Evolutionary conservation across 2,329 filamentous ascomycete genomes (phyloP), one percentile per base, ranked within the genome.

Genomic region (Corynespora cassiicola): DNA sequence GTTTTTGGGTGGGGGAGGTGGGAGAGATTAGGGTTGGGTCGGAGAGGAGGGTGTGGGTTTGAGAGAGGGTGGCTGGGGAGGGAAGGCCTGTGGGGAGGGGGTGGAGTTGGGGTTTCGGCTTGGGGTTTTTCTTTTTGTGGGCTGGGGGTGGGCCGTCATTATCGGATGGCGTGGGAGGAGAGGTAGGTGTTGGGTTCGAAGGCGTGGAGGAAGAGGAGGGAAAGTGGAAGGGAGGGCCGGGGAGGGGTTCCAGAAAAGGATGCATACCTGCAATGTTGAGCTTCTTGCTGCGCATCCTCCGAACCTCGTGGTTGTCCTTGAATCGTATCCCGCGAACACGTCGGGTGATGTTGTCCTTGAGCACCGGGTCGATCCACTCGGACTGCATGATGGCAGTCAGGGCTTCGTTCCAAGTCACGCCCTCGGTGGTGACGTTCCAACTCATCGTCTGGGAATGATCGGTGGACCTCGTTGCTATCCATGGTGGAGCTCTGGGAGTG

Each of bases 31-130:
- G 24, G 8, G 15, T 29, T 10, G 33, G 15, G 10, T 15, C 19
- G 32, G 30, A 15, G 15, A 26, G 28, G 1, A 30, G 22, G 26
- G 42, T 17, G 5, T 10, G 20, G 33, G 31, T 23, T 16, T 42
- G 40, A 5, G 30, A 21, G 21, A 56, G 23, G 37, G 54, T 48
- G 14, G 46, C 38, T 2, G 37, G 22, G 14, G 48, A 48, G 14
- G 54, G 42, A 6, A 52, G 22, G 14, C 40, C 42, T 11, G 30
- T 17, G 23, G 54, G 45, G 8, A 40, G 45, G 17, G 11, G 2
- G 26, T 33, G 42, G n/a, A 20, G 29, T 17, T 17, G 6, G 11
- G 8, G n/a, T 34, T 14, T 14, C 18, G 8, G 18, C 14, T 14
- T 22, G 24, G 7, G 26, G n/a, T n/a, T n/a, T n/a, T n/a, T n/a